Percentiles rank a stretch among this genome's conserved stretches.
Conservation (phyloP, 768 basidiomycete genomes). For the Tricholoma bakamatsutake region DNA sequence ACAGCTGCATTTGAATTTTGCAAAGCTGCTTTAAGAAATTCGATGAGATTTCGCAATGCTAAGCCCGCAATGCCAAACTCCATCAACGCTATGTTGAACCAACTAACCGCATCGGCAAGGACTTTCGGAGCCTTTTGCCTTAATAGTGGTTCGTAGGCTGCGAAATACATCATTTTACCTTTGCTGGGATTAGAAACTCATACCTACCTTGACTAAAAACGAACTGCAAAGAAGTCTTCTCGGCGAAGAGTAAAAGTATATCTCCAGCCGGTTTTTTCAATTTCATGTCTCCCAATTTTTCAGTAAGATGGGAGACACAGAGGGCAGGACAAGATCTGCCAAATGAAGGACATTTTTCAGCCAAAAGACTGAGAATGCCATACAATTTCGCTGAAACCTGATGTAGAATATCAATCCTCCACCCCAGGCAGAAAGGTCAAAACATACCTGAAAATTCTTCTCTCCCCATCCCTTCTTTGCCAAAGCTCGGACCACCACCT, state of each 20-base stretch:
- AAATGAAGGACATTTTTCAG: slow-evolving; percentile 77
- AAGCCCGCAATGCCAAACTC: slow-evolving; percentile 93
- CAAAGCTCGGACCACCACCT: slow-evolving; percentile 82
- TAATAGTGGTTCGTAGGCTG: slow-evolving; percentile 88
- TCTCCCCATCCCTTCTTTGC: slow-evolving; percentile 96
- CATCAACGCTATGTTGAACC: slow-evolving; percentile 79
- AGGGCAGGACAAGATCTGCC: slow-evolving; percentile 81
- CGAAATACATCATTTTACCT: slow-evolving; percentile 4
- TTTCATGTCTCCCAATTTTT: slow-evolving; percentile 95
- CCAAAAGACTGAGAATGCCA: slow-evolving; percentile 64
- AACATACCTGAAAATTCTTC: slow-evolving; percentile 91
- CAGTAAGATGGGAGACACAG: slow-evolving; percentile 73
- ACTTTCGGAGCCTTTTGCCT: slow-evolving; percentile 99
- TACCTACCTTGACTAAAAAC: slow-evolving; percentile 79
- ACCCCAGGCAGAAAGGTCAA: background rate
- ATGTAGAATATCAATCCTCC: slow-evolving; percentile 1
- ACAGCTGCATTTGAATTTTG: slow-evolving; percentile 94
- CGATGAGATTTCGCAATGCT: slow-evolving; percentile 77
- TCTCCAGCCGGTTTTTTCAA: slow-evolving; percentile 96
- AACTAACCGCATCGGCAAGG: slow-evolving; percentile 81
- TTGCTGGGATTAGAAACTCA: background rate
- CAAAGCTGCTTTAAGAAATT: slow-evolving; percentile 81
- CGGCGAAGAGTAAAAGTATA: slow-evolving; percentile 73
- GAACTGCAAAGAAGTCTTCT: slow-evolving; percentile 92
- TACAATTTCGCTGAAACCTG: slow-evolving; percentile 92